Percentiles rank a stretch among this genome's conserved stretches.
phyloP scores from a whole-genome alignment of 2,329 filamentous ascomycete species.

The Pestalotiopsis sp. region DNA sequence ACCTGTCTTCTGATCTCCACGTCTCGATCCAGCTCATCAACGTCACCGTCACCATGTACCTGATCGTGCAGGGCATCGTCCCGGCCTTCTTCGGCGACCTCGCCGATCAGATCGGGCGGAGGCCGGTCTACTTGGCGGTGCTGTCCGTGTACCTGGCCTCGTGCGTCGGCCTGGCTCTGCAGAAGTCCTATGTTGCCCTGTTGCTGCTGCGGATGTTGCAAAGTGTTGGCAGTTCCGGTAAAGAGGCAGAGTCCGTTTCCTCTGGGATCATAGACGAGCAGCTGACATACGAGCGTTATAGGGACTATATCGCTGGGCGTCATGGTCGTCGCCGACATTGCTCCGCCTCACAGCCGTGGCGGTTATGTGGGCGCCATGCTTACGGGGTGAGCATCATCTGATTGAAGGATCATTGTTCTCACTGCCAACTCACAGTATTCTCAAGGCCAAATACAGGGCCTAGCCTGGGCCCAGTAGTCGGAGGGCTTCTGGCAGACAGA shows the following conservation, averaged over 20 bases:
- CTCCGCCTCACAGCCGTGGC: slow-evolving; percentile 65
- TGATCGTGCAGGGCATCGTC: slow-evolving; percentile 13
- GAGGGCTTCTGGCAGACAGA: slow-evolving; percentile 9
- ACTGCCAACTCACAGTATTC: neutral
- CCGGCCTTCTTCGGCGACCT: slow-evolving; percentile 11
- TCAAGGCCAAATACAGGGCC: slow-evolving; percentile 5
- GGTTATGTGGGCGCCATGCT: slow-evolving; percentile 44
- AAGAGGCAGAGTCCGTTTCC: neutral
- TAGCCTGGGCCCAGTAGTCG: slow-evolving; percentile 14
- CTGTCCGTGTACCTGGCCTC: slow-evolving; percentile 12
- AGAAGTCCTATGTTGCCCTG: slow-evolving; percentile 8
- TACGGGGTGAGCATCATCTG: neutral
- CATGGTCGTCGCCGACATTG: slow-evolving; percentile 58
- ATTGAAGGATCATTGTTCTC: too few species aligned
- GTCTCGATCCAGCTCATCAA: slow-evolving; percentile 19
- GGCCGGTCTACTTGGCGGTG: slow-evolving; percentile 4
- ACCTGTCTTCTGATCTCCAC: slow-evolving; percentile 15
- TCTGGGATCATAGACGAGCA: neutral
- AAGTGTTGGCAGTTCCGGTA: slow-evolving; percentile 14
- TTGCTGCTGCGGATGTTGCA: slow-evolving; percentile 16
- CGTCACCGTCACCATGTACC: slow-evolving; percentile 23
- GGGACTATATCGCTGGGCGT: slow-evolving; percentile 62
- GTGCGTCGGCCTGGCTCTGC: slow-evolving; percentile 15
- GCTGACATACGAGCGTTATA: slow-evolving; percentile 51
- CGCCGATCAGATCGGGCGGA: slow-evolving; percentile 14